A percentile compares a stretch with the other conserved stretches of the same genome.
Conservation (phyloP, 257 asterid species). For the Scutellaria galericulata region DNA sequence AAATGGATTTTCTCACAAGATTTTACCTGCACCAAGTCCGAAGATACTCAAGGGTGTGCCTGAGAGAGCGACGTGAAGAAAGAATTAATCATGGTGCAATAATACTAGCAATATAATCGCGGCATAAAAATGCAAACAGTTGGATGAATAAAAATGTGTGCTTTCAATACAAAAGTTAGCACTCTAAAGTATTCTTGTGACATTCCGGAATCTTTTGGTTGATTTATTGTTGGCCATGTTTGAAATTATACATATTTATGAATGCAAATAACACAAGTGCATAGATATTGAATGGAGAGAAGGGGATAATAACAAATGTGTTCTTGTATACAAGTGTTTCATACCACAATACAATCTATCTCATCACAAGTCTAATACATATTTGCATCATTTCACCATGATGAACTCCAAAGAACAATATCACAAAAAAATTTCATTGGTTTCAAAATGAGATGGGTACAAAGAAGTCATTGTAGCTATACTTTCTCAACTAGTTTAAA, state of each 20-base stretch:
- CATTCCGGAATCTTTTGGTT: not conserved
- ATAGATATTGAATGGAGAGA: not conserved
- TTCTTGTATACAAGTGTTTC: not conserved
- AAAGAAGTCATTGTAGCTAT: not conserved
- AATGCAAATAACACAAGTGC: not conserved
- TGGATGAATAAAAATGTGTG: not conserved
- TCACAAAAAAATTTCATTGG: no score
- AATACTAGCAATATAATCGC: not conserved
- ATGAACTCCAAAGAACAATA: not conserved
- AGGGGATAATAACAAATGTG: not conserved
- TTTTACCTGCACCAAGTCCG: slow-evolving; percentile 88
- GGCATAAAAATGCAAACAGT: no score
- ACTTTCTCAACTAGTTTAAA: slow-evolving; percentile 5
- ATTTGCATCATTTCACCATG: no score
- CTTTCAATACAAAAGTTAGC: not conserved
- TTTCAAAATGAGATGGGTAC: not conserved
- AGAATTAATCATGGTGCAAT: not conserved
- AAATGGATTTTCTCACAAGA: not conserved
- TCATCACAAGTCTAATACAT: no score
- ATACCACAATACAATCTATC: not conserved
- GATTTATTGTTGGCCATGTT: not conserved
- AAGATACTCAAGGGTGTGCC: slow-evolving; percentile 79
- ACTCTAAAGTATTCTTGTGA: not conserved
- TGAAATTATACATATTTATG: not conserved
- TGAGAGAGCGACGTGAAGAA: slow-evolving; percentile 35